These are phyloP conservation scores for Vachellia pachyceras DNA, from an alignment of 306 rosid genomes.

Conservation along the genomic window DNA sequence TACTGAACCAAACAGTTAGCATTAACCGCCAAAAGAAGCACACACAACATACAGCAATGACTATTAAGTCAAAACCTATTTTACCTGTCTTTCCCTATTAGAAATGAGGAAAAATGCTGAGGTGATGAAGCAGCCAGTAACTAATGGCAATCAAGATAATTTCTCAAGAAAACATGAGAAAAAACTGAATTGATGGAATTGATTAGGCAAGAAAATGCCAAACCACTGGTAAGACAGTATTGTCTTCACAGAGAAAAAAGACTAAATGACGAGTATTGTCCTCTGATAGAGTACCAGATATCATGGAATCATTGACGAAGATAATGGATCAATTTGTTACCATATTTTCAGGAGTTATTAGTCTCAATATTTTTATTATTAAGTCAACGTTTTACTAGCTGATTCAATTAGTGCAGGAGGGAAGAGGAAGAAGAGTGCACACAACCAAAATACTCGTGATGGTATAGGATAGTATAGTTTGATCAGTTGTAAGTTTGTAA, in stretches of 20 bases:
- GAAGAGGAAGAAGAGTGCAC: too few relatives aligned
- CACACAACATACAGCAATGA: constrained; percentile 10
- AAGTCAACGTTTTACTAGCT: too few relatives aligned
- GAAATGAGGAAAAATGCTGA: not conserved
- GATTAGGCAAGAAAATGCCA: not conserved
- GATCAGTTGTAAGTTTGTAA: too few relatives aligned
- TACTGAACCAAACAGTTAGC: not conserved
- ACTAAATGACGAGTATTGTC: not conserved
- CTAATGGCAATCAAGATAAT: not conserved
- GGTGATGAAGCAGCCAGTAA: not conserved
- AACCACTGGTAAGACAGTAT: not conserved
- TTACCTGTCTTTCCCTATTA: constrained; percentile 15
- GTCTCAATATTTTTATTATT: too few relatives aligned
- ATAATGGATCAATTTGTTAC: too few relatives aligned
- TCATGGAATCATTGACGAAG: too few relatives aligned
- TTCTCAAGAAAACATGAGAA: not conserved
- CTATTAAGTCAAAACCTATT: not conserved
- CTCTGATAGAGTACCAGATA: too few relatives aligned
- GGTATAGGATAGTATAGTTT: too few relatives aligned
- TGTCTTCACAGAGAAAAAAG: not conserved
- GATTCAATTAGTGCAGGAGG: too few relatives aligned
- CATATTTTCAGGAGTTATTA: too few relatives aligned
- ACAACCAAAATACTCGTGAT: too few relatives aligned
- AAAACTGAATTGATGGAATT: not conserved
- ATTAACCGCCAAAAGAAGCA: not conserved